Percentiles rank a stretch among this genome's conserved stretches.
phyloP scores from a whole-genome alignment of 2,329 filamentous ascomycete genomes.

The Chlorencoelia australis region DNA sequence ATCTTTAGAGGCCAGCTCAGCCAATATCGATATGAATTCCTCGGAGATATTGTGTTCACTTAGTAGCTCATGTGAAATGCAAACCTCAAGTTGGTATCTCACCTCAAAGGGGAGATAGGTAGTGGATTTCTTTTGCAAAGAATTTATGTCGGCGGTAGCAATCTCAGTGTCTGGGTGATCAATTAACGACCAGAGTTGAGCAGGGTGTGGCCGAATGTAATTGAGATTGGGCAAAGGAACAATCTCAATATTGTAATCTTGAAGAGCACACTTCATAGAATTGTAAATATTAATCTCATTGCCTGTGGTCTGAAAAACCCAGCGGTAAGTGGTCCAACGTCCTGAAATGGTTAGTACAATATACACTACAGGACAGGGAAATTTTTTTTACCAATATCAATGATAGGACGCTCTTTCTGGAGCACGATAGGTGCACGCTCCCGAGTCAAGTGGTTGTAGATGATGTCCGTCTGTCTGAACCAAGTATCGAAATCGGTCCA shows the following conservation, averaged over 20 bases:
- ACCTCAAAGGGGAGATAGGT: conserved; percentile 55
- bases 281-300: conserved; percentile 13
- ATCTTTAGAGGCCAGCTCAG: conserved; percentile 34
- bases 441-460: conserved; percentile 32
- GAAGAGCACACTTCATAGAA: conserved; percentile 32
- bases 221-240: conserved; percentile 34
- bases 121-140: conserved; percentile 21
- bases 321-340: conserved; percentile 51
- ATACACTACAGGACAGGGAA: background rate
- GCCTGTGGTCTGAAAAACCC: conserved; percentile 35
- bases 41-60: conserved; percentile 63
- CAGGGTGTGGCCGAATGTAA: conserved; percentile 26
- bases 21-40: conserved; percentile 57
- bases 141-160: conserved; percentile 13
- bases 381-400: conserved; percentile 42
- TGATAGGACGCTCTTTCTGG: conserved; percentile 37
- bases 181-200: conserved; percentile 36
- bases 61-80: conserved; percentile 69
- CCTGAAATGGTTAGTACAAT: conserved; percentile 28
- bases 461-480: conserved; percentile 55
- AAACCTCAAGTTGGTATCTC: conserved; percentile 86
- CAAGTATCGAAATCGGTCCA: conserved; percentile 50
- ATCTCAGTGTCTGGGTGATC: conserved; percentile 16
- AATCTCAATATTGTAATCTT: conserved; percentile 62
- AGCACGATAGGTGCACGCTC: conserved; percentile 33